These are phyloP conservation scores for Pseudocercospora fuligena DNA, from an alignment of 2,329 filamentous ascomycete genomes.

Conservation along the genomic window DNA sequence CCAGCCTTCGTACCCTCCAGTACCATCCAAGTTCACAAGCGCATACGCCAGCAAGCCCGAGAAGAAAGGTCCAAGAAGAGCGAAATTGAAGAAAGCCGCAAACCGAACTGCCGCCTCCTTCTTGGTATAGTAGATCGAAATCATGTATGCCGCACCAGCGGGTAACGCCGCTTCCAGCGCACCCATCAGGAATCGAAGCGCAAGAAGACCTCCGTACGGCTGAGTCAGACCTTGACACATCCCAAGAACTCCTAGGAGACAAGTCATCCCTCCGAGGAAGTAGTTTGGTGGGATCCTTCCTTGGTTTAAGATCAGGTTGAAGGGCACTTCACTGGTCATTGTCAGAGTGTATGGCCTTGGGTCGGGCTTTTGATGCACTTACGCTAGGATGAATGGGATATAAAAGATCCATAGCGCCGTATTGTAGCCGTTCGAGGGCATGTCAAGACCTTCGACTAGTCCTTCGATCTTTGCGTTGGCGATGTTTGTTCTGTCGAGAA, in stretches of 20 bases:
- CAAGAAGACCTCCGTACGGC: conserved; percentile 7
- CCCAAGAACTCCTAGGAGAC: conserved; percentile 18
- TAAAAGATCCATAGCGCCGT: conserved; percentile 21
- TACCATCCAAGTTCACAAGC: conserved; percentile 16
- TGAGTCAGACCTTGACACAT: conserved; percentile 20
- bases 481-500: conserved; percentile 20
- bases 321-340: conserved; percentile 11
- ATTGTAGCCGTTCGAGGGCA: conserved; percentile 21
- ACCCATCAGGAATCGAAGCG: conserved; percentile 10
- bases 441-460: conserved; percentile 9
- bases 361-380: background rate
- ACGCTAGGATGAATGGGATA: conserved; percentile 17
- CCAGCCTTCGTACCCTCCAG: conserved; percentile 19
- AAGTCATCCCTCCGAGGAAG: conserved; percentile 21
- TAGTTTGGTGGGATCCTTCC: conserved; percentile 17
- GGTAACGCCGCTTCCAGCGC: conserved; percentile 10
- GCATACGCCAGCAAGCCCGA: conserved; percentile 19
- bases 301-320: conserved; percentile 16
- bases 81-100: conserved; percentile 22
- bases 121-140: conserved; percentile 16
- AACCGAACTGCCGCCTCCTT: conserved; percentile 14
- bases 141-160: conserved; percentile 14
- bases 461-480: conserved; percentile 22
- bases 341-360: background rate
- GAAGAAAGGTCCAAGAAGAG: conserved; percentile 19